Conservation (phyloP, 257 asterid species). For the Henckelia pumila region DNA sequence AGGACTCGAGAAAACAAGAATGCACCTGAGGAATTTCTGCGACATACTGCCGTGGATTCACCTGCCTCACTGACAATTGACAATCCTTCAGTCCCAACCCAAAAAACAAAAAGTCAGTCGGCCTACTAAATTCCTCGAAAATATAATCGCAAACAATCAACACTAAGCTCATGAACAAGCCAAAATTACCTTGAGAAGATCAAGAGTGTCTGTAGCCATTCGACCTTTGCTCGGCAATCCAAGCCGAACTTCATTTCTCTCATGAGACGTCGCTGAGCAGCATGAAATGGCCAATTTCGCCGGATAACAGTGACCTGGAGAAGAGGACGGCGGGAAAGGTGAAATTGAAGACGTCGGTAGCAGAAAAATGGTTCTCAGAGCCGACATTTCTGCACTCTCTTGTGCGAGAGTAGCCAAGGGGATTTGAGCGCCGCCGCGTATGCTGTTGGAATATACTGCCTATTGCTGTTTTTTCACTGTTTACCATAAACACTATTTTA, state of each 20-base stretch:
- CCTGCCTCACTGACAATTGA: conserved; percentile 95
- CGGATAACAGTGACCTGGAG: background rate
- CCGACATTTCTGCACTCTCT: background rate
- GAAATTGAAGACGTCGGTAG: background rate
- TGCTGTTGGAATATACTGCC: too few relatives aligned
- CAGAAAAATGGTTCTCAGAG: background rate
- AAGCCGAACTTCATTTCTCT: conserved; percentile 75
- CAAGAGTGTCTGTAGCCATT: conserved; percentile 88
- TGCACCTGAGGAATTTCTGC: conserved; percentile 93
- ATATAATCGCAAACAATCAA: background rate
- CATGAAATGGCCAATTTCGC: conserved; percentile 51
- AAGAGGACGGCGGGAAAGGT: background rate
- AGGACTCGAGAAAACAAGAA: background rate
- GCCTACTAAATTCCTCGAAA: background rate
- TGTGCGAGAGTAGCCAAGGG: too few relatives aligned
- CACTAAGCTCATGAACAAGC: background rate
- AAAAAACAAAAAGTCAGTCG: conserved; percentile 12
- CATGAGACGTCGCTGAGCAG: conserved; percentile 47
- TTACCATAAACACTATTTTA: too few relatives aligned
- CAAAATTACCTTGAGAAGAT: conserved; percentile 70
- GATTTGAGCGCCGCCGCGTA: too few relatives aligned
- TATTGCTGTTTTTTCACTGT: too few relatives aligned
- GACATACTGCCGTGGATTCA: conserved; percentile 94
- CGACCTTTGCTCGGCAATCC: conserved; percentile 99
- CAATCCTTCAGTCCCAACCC: conserved; percentile 53